Conservation (phyloP, 495 filamentous ascomycete species). For the Aspergillus biplanus region DNA sequence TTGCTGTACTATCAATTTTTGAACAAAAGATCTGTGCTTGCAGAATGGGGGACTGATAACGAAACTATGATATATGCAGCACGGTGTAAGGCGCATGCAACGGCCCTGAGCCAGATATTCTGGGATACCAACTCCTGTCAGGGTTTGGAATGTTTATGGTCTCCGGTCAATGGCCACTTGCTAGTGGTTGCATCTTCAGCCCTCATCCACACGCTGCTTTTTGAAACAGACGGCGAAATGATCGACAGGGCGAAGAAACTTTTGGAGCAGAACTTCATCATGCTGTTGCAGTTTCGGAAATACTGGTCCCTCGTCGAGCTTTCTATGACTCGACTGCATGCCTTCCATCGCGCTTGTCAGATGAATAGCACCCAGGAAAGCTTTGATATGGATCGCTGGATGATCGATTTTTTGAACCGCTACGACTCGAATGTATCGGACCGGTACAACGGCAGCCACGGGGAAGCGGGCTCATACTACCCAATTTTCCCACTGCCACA, state of each 20-base stretch:
- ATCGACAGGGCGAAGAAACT: constrained; percentile 10
- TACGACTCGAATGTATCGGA: constrained; percentile 13
- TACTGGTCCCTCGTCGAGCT: constrained; percentile 18
- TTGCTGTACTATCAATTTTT: constrained; percentile 15
- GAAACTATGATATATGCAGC: constrained; percentile 13
- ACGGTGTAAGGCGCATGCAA: constrained; percentile 9
- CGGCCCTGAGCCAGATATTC: constrained; percentile 12
- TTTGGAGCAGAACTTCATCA: constrained; percentile 16
- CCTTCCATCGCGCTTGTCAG: constrained; percentile 19
- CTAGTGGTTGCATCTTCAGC: constrained; percentile 11
- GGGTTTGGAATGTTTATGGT: constrained; percentile 16
- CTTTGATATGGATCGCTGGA: constrained; percentile 15
- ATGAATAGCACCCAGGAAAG: constrained; percentile 15
- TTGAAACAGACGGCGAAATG: constrained; percentile 8
- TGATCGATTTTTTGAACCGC: constrained; percentile 15
- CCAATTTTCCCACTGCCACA: background rate
- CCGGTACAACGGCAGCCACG: background rate
- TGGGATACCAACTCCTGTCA: constrained; percentile 14
- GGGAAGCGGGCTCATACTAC: background rate
- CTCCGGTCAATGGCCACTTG: constrained; percentile 14
- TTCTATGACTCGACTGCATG: constrained; percentile 13
- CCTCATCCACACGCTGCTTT: constrained; percentile 8
- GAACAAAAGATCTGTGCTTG: background rate
- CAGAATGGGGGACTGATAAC: background rate
- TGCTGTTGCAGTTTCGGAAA: constrained; percentile 14